phyloP scores from a whole-genome alignment of 371 early-diverging fungal genomes.

The Apophysomyces ossiformis region DNA sequence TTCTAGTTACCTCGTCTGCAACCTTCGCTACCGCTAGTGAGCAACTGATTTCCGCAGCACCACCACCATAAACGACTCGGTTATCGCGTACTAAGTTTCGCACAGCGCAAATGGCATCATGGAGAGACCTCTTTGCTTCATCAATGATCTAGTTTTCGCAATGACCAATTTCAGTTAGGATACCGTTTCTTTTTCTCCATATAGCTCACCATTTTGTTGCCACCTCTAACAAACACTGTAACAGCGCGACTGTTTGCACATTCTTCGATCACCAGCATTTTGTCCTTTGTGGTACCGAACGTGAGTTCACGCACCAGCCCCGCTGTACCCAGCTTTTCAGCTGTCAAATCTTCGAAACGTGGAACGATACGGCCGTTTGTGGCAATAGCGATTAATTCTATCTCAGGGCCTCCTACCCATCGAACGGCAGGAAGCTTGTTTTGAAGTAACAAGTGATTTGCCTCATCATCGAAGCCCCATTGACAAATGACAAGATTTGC shows the following conservation, averaged over 20 bases:
- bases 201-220: slow-evolving; percentile 85
- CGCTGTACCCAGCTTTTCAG: slow-evolving; percentile 93
- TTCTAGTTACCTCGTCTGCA: slow-evolving; percentile 72
- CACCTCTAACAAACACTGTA: slow-evolving; percentile 97
- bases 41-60: slow-evolving; percentile 96
- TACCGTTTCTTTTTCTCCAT: no score
- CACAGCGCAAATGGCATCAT: slow-evolving; percentile 99
- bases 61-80: slow-evolving; percentile 99
- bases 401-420: slow-evolving; percentile 99
- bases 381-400: slow-evolving; percentile 98
- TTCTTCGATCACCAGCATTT: slow-evolving; percentile 97
- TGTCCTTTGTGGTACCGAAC: slow-evolving; percentile 98
- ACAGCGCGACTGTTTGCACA: slow-evolving; percentile 97
- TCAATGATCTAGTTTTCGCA: slow-evolving; percentile 82
- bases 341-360: slow-evolving; percentile 94
- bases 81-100: slow-evolving; percentile 96
- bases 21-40: slow-evolving; percentile 89
- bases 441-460: slow-evolving; percentile 98
- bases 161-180: no score
- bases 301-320: slow-evolving; percentile 91
- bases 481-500: slow-evolving; percentile 99
- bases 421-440: slow-evolving; percentile 98
- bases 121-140: slow-evolving; percentile 98
- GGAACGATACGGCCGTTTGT: slow-evolving; percentile 98
- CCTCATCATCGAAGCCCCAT: slow-evolving; percentile 99